Conservation (phyloP, 2,329 filamentous ascomycete genomes). For the Tolypocladium endophyticum region DNA sequence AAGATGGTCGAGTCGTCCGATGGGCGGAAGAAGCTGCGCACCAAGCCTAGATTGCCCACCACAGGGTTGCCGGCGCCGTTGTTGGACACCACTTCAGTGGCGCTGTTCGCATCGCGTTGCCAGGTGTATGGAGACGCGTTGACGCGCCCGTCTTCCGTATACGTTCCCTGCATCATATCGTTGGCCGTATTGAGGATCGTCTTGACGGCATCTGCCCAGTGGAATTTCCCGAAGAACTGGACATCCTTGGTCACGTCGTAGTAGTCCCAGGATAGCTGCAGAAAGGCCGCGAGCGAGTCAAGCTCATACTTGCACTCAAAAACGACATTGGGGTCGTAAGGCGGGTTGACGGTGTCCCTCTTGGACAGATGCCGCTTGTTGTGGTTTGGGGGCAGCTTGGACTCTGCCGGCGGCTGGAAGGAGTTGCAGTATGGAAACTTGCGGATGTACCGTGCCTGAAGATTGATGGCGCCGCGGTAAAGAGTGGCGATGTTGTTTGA, state of each 20-base stretch:
- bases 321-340: constrained; percentile 57
- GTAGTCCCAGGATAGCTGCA: constrained; percentile 74
- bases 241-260: constrained; percentile 61
- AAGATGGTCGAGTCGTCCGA: constrained; percentile 81
- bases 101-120: constrained; percentile 57
- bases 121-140: constrained; percentile 61
- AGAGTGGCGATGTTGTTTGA: constrained; percentile 45
- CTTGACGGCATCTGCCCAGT: constrained; percentile 65
- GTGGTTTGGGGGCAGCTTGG: constrained; percentile 19
- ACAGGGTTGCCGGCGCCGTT: constrained; percentile 72
- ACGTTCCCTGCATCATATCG: constrained; percentile 65
- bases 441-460: constrained; percentile 61
- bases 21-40: constrained; percentile 81
- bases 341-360: constrained; percentile 47
- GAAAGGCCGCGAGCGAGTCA: constrained; percentile 79
- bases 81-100: constrained; percentile 74
- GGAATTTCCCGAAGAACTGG: constrained; percentile 59
- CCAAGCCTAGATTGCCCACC: constrained; percentile 65
- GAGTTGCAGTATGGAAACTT: constrained; percentile 81
- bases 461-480: constrained; percentile 65
- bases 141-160: constrained; percentile 48
- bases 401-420: constrained; percentile 79
- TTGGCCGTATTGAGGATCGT: constrained; percentile 59
- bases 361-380: constrained; percentile 9
- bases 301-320: constrained; percentile 98